A percentile compares a stretch with the other conserved stretches of the same genome.
Conservation (phyloP, 345 rosid species). For the Kernera saxatilis region DNA sequence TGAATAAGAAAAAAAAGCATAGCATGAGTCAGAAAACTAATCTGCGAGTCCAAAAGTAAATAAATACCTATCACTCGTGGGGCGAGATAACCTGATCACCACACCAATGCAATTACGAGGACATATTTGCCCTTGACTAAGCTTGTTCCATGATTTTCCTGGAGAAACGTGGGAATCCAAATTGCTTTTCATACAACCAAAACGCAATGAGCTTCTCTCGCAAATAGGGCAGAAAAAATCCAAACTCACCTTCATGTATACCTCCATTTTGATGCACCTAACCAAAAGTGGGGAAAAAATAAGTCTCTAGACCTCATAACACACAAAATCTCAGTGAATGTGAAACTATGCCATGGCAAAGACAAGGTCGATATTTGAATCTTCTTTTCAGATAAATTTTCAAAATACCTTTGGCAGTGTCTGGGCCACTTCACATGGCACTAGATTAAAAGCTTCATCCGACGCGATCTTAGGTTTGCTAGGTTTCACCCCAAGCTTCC, state of each 20-base stretch:
- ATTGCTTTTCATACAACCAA: not conserved
- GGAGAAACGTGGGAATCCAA: slow-evolving; percentile 4
- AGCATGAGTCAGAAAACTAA: not conserved
- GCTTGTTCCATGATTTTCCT: slow-evolving; percentile 50
- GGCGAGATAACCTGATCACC: slow-evolving; percentile 54
- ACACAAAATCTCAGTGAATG: not conserved
- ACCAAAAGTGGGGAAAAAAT: slow-evolving; percentile 21
- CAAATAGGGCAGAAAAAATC: not conserved
- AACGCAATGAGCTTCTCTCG: not conserved
- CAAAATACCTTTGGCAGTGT: slow-evolving; percentile 56
- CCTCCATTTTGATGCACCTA: slow-evolving; percentile 66
- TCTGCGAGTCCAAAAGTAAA: not conserved
- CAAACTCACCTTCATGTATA: slow-evolving; percentile 45
- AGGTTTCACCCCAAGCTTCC: slow-evolving; percentile 87
- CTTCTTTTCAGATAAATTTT: slow-evolving; percentile 37
- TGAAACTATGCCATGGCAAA: not conserved
- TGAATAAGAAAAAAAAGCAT: too few relatives aligned
- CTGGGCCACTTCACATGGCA: slow-evolving; percentile 57
- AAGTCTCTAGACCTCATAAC: slow-evolving; percentile 16
- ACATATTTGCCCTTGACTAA: slow-evolving; percentile 24
- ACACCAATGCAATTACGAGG: slow-evolving; percentile 72
- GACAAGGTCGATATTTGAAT: slow-evolving; percentile 10
- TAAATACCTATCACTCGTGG: slow-evolving; percentile 50
- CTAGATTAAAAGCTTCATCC: slow-evolving; percentile 75
- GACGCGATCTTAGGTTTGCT: slow-evolving; percentile 77